A percentile compares a stretch with the other conserved stretches of the same genome.
These are phyloP conservation scores for Camellia japonica DNA, from an alignment of 148 eudicot genomes.

Conservation along the genomic window DNA sequence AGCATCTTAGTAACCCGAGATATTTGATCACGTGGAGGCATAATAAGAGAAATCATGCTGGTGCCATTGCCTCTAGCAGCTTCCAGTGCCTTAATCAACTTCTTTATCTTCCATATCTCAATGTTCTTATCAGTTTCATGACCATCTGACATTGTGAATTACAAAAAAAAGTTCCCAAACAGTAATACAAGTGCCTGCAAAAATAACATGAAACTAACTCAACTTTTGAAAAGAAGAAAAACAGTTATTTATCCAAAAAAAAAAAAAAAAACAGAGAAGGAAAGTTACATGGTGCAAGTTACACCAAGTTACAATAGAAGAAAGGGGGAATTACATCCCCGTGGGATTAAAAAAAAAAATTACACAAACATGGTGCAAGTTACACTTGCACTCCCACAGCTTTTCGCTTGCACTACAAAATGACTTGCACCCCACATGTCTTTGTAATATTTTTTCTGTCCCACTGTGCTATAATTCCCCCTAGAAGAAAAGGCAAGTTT, in stretches of 20 bases:
- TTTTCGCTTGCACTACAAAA: too few species aligned
- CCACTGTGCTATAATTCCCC: too few species aligned
- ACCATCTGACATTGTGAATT: constrained; percentile 14
- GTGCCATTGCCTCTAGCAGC: constrained; percentile 25
- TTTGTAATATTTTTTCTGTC: too few species aligned
- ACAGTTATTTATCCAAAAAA: background rate
- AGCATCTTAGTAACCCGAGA: constrained; percentile 24
- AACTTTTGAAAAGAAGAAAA: background rate
- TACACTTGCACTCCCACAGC: too few species aligned
- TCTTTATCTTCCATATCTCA: constrained; percentile 26
- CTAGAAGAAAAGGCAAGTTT: too few species aligned
- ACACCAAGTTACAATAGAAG: too few species aligned
- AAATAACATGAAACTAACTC: background rate
- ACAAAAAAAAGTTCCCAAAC: background rate
- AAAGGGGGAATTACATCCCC: too few species aligned
- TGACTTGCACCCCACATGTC: too few species aligned
- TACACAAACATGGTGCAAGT: too few species aligned
- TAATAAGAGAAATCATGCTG: constrained; percentile 25
- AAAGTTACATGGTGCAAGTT: background rate
- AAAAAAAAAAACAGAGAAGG: too few species aligned
- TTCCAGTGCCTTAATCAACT: constrained; percentile 20
- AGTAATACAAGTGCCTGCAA: constrained; percentile 5
- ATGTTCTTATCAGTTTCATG: constrained; percentile 23
- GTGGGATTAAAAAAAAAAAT: too few species aligned
- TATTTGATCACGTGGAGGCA: constrained; percentile 23